Base-by-base conservation (phyloP, 2,329 filamentous ascomycete genomes). In the Penicillium sp. region DNA sequence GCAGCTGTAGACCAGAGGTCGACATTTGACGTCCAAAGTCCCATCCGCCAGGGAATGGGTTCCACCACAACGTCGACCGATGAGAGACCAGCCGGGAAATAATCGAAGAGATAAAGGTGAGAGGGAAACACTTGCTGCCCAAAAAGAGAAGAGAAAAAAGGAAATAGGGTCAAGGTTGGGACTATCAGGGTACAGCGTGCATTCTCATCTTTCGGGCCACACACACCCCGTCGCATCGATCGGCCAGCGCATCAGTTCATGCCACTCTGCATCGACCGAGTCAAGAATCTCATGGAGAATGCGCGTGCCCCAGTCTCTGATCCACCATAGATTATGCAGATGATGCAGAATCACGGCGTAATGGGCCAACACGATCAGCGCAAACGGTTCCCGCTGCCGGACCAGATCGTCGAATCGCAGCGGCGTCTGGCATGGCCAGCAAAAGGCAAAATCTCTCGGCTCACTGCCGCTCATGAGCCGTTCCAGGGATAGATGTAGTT, bases 261-360 rank as follows among this genome's bases (percentile, higher is more conserved):
- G 56, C 61, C 60, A 66, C 39, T 62, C 57, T 4, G 51, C 35
- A 24, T 58, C 59, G n/a, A 69, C 41, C 24, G 45, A 39, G 34
- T 58, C 52, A 11, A 60, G 60, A 25, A 86, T 75, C 18, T 83
- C 82, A 61, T 81, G 77, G 12, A 88, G 79, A 57, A 88, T 81
- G 47, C 81, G 77, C 12, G 78, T 76, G 6, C 83, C 78, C 58
- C 85, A 83, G 35, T 84, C 82, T 18, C 81, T 76, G 27, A 87
- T 70, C 84, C 85, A 88, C 85, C 85, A 88, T 12, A 82, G 71
- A 12, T 73, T 66, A 51, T 84, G 78, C 52, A 85, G 72, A 32
- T 76, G 76, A 59, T 83, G 83, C 40, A 86, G 71, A 3, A 73
- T 48, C 7, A 75, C 68, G 0, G 67, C 67, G 50, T 69, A 75